Evolutionary conservation across 345 rosid species (phyloP), one percentile per base, ranked within the genome.

Genomic region (Toxicodendron radicans): DNA sequence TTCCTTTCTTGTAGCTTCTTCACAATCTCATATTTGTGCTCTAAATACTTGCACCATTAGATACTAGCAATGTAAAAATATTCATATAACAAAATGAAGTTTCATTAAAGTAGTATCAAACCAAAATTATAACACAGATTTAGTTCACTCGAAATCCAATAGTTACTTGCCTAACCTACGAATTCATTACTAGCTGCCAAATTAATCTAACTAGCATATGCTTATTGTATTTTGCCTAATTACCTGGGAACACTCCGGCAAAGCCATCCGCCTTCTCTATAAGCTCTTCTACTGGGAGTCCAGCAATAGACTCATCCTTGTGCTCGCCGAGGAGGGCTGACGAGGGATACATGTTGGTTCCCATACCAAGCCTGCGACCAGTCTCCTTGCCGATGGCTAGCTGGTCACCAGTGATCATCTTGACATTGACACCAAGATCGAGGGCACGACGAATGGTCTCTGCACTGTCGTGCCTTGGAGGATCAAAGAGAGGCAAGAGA

Each of bases 331-430:
- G 90, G 58, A 93, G 91, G 45, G 95, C 90, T 9, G 98, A 91
- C 64, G 97, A 93, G n/a, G 98, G 97, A 75, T 93, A 91, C 98
- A 93, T 93, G 78, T 93, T 91, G 32, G 95, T 93, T 24, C 98
- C 98, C 98, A 93, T 93, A 54, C 97, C 98, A 20, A 93, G 95
- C 81, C 98, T 88, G 64, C 98, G 90, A 46, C 95, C 97, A 46
- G 97, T 94, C 80, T 94, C 97, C 76, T 91, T 94, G 62, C 95
- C 98, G 57, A 91, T 91, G 14, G 98, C 98, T 1, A 94, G 85
- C 78, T 94, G 98, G 74, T 93, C 98, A 62, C 97, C 98, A 27
- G 98, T 94, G 73, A 94, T 94, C 98, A 94, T 93, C 91, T 93
- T 93, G 32, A 91, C 95, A 74, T 91, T 93, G 27, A 93, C 97